Percentiles rank a stretch among this genome's conserved stretches.
Evolutionary conservation across 495 filamentous ascomycete species (phyloP).

Genomic region (Polyplosphaeria fusca): DNA sequence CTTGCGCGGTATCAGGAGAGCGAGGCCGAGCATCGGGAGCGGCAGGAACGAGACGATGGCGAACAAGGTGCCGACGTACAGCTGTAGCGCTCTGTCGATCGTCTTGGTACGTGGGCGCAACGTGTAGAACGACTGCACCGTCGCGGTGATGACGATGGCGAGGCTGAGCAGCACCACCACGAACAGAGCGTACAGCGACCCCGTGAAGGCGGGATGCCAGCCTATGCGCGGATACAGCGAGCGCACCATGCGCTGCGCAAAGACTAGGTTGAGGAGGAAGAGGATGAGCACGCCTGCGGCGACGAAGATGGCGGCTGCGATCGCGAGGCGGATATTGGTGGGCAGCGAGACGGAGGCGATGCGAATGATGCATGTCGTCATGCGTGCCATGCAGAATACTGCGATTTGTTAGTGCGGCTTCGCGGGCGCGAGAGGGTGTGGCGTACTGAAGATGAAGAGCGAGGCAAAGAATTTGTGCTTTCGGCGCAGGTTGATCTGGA

Average conservation of each 20-base stretch:
- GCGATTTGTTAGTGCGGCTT: background rate
- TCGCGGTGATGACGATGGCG: constrained; percentile 64
- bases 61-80: constrained; percentile 65
- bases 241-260: constrained; percentile 72
- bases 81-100: constrained; percentile 60
- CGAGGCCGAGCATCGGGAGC: constrained; percentile 56
- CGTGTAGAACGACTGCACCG: constrained; percentile 66
- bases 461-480: constrained; percentile 32
- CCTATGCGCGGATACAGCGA: constrained; percentile 69
- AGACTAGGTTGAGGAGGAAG: constrained; percentile 79
- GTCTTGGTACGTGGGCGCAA: constrained; percentile 49
- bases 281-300: constrained; percentile 72
- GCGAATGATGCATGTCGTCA: constrained; percentile 35
- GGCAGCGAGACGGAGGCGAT: constrained; percentile 28
- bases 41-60: constrained; percentile 73
- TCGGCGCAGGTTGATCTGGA: constrained; percentile 28
- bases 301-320: constrained; percentile 54
- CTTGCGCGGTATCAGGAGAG: constrained; percentile 52
- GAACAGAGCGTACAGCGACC: constrained; percentile 58
- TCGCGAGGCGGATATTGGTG: constrained; percentile 35
- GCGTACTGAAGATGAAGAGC: constrained; percentile 26
- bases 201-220: constrained; percentile 54
- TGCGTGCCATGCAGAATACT: constrained; percentile 43
- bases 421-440: background rate
- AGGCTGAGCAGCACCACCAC: constrained; percentile 59